phyloP scores from a whole-genome alignment of 2,329 filamentous ascomycete species.

The Daldinia sp. region DNA sequence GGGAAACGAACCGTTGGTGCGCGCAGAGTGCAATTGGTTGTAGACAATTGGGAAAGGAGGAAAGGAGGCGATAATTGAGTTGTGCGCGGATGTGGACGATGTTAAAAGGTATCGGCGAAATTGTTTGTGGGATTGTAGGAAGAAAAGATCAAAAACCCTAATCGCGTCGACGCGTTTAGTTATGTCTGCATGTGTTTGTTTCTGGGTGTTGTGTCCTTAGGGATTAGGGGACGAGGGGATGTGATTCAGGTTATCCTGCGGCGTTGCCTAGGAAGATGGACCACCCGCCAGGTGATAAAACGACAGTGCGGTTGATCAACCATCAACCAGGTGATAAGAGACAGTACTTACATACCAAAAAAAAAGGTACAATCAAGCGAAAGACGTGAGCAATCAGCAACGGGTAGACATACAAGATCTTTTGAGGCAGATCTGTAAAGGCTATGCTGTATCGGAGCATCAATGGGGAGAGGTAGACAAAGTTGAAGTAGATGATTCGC shows the following conservation, averaged over 20 bases:
- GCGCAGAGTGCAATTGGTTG: not conserved
- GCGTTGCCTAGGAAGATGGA: not conserved
- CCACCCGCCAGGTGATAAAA: not conserved
- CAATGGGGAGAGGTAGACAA: conserved; percentile 36
- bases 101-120: not conserved
- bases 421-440: conserved; percentile 46
- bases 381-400: conserved; percentile 50
- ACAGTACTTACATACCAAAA: conserved; percentile 47
- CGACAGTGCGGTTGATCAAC: not conserved
- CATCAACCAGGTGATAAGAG: conserved; percentile 17
- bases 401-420: conserved; percentile 57
- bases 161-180: not conserved
- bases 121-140: not conserved
- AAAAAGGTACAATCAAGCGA: conserved; percentile 38
- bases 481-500: conserved; percentile 19
- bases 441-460: conserved; percentile 35
- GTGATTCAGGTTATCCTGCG: not conserved
- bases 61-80: not conserved
- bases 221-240: not conserved
- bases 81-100: not conserved
- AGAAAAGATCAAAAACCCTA: conserved; percentile 9
- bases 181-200: not conserved
- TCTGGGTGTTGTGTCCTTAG: not conserved
- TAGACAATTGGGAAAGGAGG: not conserved
- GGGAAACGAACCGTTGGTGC: not conserved